Percentiles rank a stretch among this genome's conserved stretches.
phyloP scores from a whole-genome alignment of 352 stramenopile genomes.

The Phytophthora cactorum region DNA sequence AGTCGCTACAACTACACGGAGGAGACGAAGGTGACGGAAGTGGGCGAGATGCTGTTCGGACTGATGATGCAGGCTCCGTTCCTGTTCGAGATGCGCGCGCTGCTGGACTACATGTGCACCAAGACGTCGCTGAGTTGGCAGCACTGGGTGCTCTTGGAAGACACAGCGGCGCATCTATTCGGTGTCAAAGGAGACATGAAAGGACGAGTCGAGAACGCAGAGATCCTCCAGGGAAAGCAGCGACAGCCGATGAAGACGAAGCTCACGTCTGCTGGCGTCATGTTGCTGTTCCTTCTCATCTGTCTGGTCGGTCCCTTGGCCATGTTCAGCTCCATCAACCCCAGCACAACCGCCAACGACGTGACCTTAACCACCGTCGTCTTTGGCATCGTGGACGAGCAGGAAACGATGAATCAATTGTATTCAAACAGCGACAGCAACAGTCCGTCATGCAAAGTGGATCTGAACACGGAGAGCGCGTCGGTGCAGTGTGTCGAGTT shows the following conservation, averaged over 20 bases:
- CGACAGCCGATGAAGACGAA: constrained; percentile 75
- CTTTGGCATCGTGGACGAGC: constrained; percentile 77
- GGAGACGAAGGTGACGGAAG: constrained; percentile 49
- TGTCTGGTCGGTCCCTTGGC: constrained; percentile 80
- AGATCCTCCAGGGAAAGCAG: constrained; percentile 82
- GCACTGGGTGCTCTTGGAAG: constrained; percentile 87
- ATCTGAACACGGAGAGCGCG: constrained; percentile 70
- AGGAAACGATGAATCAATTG: constrained; percentile 77
- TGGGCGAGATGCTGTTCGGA: constrained; percentile 71
- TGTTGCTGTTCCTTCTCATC: constrained; percentile 79
- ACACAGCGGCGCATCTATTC: constrained; percentile 82
- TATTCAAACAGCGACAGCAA: constrained; percentile 83
- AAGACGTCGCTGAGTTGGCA: constrained; percentile 83
- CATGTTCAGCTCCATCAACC: constrained; percentile 89
- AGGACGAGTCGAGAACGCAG: constrained; percentile 61
- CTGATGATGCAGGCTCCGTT: constrained; percentile 85
- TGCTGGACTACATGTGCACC: constrained; percentile 89
- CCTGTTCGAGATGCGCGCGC: constrained; percentile 87
- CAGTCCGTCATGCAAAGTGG: constrained; percentile 65
- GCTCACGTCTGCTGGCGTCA: constrained; percentile 73
- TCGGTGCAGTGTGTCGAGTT: constrained; percentile 83
- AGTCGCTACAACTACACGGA: constrained; percentile 80
- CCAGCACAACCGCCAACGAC: constrained; percentile 75
- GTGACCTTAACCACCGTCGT: constrained; percentile 66
- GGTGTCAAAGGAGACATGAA: constrained; percentile 84